Base-by-base conservation (phyloP, 495 filamentous ascomycete species). In the Evansstolkia leycettana region DNA sequence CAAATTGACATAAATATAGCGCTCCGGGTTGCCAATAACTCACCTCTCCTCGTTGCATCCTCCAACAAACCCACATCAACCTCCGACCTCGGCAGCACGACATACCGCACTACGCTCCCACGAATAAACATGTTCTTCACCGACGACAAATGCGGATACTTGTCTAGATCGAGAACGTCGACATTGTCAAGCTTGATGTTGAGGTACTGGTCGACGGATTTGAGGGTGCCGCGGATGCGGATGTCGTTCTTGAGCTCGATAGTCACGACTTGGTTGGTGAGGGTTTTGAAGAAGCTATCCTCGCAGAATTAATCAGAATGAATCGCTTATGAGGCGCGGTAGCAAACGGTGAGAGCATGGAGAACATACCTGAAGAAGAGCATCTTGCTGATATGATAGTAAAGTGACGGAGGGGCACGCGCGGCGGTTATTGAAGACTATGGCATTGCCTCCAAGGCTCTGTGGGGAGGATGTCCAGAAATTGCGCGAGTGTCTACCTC, bases 191-290 rank as follows among this genome's bases (percentile, higher is more conserved):
- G 75, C 65, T 96, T 96, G 67, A 98, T 96, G 65, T 98, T 98
- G 43, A 98, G 77, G 61, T 87, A 98, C 58, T 96, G 92, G 58
- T 98, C 90, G 43, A 98, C 90, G 43, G 80, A 88, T 67, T 95
- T 96, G 42, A 98, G 73, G 14, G 77, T 88, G 40, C 90, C 90
- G 40, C 82, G 80, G 56, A 98, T 93, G 48, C 83, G 82, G 43
- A 98, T 89, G 62, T 98, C 90, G 60, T 98, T 98, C 66, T 98
- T 98, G 59, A 98, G 83, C 64, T 96, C 90, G 58, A 98, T 85
- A 26, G 86, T 96, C 36, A 84, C 75, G 65, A 89, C 79, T 55
- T 94, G 84, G 70, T 95, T 90, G 54, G 94, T 90, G 47, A 96
- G 83, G 37, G 90, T 96, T 62, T 96, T 96, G 78, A 98, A 98